These are phyloP conservation scores for Moricandia arvensis DNA, from an alignment of 345 rosid genomes.

Conservation along the genomic window DNA sequence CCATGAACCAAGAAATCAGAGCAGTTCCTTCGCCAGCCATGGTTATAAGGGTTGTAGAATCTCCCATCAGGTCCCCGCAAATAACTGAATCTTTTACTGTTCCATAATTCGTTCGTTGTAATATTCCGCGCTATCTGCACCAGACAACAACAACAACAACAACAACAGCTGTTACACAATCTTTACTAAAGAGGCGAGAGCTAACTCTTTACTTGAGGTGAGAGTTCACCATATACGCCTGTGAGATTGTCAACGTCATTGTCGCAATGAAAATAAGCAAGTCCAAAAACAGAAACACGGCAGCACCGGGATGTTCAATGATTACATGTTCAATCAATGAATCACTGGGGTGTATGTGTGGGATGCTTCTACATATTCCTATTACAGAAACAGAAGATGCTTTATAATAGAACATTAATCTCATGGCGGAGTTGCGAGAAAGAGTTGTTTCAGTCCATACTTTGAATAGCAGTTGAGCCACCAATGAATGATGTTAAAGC, in stretches of 20 bases:
- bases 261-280: slow-evolving; percentile 52
- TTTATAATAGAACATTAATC: background rate
- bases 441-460: slow-evolving; percentile 45
- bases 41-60: slow-evolving; percentile 91
- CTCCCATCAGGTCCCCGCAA: slow-evolving; percentile 77
- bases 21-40: slow-evolving; percentile 86
- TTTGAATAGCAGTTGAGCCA: slow-evolving; percentile 62
- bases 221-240: slow-evolving; percentile 67
- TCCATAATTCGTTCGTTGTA: slow-evolving; percentile 85
- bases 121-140: slow-evolving; percentile 84
- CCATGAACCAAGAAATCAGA: slow-evolving; percentile 71
- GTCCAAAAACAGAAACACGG: slow-evolving; percentile 65
- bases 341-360: slow-evolving; percentile 40
- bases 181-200: background rate
- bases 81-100: slow-evolving; percentile 23
- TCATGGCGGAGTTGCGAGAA: background rate
- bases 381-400: slow-evolving; percentile 25
- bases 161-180: slow-evolving; percentile 8
- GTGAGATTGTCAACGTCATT: slow-evolving; percentile 56
- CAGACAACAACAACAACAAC: background rate
- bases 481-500: slow-evolving; percentile 52
- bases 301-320: slow-evolving; percentile 65
- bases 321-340: slow-evolving; percentile 61
- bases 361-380: slow-evolving; percentile 68
- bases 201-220: background rate